Percentiles rank a stretch among this genome's conserved stretches.
Conservation (phyloP, 2,329 filamentous ascomycete species). For the Xylaria sp. region DNA sequence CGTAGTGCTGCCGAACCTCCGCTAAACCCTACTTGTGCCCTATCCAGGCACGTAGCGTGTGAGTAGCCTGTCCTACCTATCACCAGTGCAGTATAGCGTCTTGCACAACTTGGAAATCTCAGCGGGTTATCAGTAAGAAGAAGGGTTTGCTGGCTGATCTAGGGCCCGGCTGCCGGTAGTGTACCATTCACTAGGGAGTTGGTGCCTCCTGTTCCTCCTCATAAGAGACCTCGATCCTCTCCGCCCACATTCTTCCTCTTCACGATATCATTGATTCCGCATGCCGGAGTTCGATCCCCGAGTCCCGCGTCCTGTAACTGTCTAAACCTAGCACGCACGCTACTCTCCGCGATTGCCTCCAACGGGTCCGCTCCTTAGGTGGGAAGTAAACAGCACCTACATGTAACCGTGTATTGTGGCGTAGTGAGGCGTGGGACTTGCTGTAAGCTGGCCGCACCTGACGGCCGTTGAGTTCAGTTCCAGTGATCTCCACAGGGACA, state of each 20-base stretch:
- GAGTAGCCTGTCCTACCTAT: not conserved
- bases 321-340: no score
- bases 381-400: no score
- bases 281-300: not conserved
- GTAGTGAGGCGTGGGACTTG: no score
- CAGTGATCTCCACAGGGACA: slow-evolving; percentile 26
- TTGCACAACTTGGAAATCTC: slow-evolving; percentile 4
- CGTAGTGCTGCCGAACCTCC: slow-evolving; percentile 20
- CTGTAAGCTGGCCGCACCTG: no score
- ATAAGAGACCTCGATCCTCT: not conserved
- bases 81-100: not conserved
- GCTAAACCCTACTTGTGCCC: slow-evolving; percentile 9
- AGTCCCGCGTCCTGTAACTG: not conserved
- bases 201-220: not conserved
- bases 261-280: slow-evolving; percentile 5
- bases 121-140: no score
- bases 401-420: no score
- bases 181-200: not conserved
- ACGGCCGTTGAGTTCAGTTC: not conserved
- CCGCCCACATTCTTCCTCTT: slow-evolving; percentile 18
- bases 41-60: not conserved
- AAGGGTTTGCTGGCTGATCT: slow-evolving; percentile 12
- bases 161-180: not conserved
- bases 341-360: no score
- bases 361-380: no score